Evolutionary conservation across 176 grass and related monocot species (phyloP), one percentile per base, ranked within the genome.

Genomic region (Carex scoparia): DNA sequence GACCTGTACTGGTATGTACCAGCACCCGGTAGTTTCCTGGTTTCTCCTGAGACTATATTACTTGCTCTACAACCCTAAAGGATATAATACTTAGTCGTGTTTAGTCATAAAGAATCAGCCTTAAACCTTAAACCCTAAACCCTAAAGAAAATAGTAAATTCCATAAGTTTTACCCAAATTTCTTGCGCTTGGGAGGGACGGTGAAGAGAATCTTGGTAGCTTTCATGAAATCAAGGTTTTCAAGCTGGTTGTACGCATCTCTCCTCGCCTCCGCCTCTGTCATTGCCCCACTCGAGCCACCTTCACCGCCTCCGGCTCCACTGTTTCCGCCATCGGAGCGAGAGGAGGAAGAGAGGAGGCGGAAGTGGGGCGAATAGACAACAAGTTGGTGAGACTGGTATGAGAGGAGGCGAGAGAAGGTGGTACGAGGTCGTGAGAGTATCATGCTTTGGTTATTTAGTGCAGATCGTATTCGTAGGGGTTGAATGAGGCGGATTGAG

Each of bases 141-240:
- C 62, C 13, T 62, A 60, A 10, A 70, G 64, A 2, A 27, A 28
- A 16, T 32, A 12, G 23, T 42, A 37, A 70, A 30, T 6, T 82
- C 37, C 4, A 28, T 31, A 85, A 80, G 33, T n/a, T 12, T 82
- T 87, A 87, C 86, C 86, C 86, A 75, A 88, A 88, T 56, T 83
- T 83, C 80, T 88, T 88, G 64, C 37, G 53, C 69, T 84, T 76
- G 27, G 86, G 86, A 79, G 86, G 86, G 49, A 30, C 38, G 7
- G 80, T 84, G 67, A 66, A 54, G 9, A 88, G 59, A 62, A 88
- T 84, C 86, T 88, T 84, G 14, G 80, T 44, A 64, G 86, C 86
- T 54, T 71, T 88, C 86, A 84, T 88, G 57, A 84, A 84, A 75
- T 88, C 86, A 23, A 88, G 79, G 80, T 88, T 88, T 16, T 88